Percentiles rank a stretch among this genome's conserved stretches.
phyloP scores from a whole-genome alignment of 441 rosid genomes.

The Sinapis alba region DNA sequence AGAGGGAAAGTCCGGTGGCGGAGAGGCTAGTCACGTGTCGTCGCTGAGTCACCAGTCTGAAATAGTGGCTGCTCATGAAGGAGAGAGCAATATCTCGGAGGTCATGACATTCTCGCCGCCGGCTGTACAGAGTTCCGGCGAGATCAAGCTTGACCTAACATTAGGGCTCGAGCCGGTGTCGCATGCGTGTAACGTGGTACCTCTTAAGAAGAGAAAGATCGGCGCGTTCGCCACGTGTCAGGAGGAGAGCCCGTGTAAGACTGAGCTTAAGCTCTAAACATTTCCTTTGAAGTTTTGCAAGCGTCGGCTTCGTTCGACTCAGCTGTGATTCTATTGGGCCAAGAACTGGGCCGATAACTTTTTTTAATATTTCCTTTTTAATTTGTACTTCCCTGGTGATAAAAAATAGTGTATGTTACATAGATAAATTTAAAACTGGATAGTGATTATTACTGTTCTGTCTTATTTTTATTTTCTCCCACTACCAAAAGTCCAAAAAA shows the following conservation, averaged over 20 bases:
- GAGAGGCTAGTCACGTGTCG: constrained; percentile 70
- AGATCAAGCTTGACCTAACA: constrained; percentile 38
- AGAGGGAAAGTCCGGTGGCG: constrained; percentile 15
- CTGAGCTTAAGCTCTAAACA: constrained; percentile 25
- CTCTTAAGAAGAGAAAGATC: constrained; percentile 53
- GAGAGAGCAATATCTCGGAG: constrained; percentile 44
- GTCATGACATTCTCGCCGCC: constrained; percentile 16
- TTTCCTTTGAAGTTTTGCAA: neutral
- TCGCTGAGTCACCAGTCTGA: constrained; percentile 40
- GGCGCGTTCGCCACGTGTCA: constrained; percentile 35
- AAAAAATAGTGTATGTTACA: neutral
- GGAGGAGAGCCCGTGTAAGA: constrained; percentile 26
- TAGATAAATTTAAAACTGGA: neutral
- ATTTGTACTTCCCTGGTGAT: neutral
- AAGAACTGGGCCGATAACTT: neutral
- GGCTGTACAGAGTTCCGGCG: constrained; percentile 13
- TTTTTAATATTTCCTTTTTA: neutral
- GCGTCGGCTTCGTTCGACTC: neutral
- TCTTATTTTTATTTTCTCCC: neutral
- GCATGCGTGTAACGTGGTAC: constrained; percentile 47
- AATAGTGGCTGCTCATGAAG: constrained; percentile 38
- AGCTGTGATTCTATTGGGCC: neutral
- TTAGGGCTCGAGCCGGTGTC: constrained; percentile 50
- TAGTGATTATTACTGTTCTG: neutral
- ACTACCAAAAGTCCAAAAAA: no score